phyloP scores from a whole-genome alignment of 1,139 yeast species.

The Yamadazyma spencermartinsiae region DNA sequence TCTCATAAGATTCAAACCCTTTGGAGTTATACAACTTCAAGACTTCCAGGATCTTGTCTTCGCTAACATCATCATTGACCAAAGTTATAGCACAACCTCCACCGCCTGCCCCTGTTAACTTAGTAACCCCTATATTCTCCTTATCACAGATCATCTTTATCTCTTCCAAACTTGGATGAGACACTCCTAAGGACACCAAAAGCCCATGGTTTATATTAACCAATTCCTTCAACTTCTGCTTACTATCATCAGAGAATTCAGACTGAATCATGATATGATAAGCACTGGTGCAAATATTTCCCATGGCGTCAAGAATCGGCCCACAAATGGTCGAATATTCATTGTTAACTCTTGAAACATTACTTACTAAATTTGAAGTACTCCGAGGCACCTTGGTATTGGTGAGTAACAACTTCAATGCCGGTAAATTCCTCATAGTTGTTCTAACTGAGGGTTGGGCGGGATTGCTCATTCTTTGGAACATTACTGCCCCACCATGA shows the following conservation, averaged over 20 bases:
- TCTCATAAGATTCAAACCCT: slow-evolving; percentile 78
- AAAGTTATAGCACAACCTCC: slow-evolving; percentile 98
- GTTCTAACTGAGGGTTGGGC: slow-evolving; percentile 59
- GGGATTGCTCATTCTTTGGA: slow-evolving; percentile 61
- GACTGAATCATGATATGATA: slow-evolving; percentile 59
- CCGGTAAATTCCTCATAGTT: slow-evolving; percentile 72
- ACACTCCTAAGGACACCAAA: slow-evolving; percentile 82
- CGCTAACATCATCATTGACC: slow-evolving; percentile 51
- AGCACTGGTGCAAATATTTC: slow-evolving; percentile 65
- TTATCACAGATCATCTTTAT: slow-evolving; percentile 65
- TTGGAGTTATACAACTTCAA: slow-evolving; percentile 38
- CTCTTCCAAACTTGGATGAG: slow-evolving; percentile 83
- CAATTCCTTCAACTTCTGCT: slow-evolving; percentile 55
- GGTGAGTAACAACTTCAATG: slow-evolving; percentile 71
- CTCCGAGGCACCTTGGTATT: slow-evolving; percentile 86
- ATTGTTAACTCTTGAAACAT: slow-evolving; percentile 59
- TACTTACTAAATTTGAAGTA: slow-evolving; percentile 79
- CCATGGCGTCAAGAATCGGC: slow-evolving; percentile 72
- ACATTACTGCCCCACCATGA: slow-evolving; percentile 93
- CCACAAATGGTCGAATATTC: slow-evolving; percentile 56
- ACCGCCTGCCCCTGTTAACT: slow-evolving; percentile 98
- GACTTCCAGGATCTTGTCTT: slow-evolving; percentile 30
- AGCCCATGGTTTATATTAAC: slow-evolving; percentile 89
- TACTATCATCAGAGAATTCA: slow-evolving; percentile 45
- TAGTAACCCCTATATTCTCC: slow-evolving; percentile 76